Evolutionary conservation across 352 stramenopile species (phyloP).

Genomic region (Phytophthora cajani): DNA sequence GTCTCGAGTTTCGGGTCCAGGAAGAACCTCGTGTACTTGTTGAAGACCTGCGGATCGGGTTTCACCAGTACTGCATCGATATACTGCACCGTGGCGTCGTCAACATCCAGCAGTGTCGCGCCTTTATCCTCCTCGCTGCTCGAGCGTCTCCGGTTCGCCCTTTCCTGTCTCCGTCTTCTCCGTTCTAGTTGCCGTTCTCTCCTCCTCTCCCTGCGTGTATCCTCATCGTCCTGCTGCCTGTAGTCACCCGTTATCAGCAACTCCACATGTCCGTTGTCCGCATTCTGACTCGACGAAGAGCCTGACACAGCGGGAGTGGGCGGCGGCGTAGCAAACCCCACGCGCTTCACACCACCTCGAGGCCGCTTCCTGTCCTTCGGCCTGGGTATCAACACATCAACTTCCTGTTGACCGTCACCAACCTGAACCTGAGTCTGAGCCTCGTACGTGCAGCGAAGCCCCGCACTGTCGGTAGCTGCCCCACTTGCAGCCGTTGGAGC

Average conservation of each 20-base stretch:
- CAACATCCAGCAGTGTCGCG: constrained; percentile 42
- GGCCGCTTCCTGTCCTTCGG: constrained; percentile 30
- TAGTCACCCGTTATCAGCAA: constrained; percentile 18
- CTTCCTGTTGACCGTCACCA: not conserved
- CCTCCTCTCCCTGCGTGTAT: constrained; percentile 23
- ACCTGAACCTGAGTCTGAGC: not conserved
- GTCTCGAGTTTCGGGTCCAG: constrained; percentile 74
- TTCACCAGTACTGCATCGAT: constrained; percentile 79
- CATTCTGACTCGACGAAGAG: constrained; percentile 20
- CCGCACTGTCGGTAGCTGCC: constrained; percentile 34
- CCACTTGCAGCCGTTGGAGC: constrained; percentile 6
- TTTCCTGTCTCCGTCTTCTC: constrained; percentile 26
- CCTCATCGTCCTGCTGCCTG: constrained; percentile 22
- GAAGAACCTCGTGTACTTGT: constrained; percentile 84
- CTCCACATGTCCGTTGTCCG: constrained; percentile 17
- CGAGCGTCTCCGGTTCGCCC: constrained; percentile 19
- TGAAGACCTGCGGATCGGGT: constrained; percentile 77
- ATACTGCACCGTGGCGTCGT: constrained; percentile 74
- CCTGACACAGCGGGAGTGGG: constrained; percentile 9
- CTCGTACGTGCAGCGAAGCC: constrained; percentile 26
- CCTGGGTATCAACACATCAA: constrained; percentile 18
- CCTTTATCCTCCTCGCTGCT: constrained; percentile 36
- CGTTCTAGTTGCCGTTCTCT: constrained; percentile 30
- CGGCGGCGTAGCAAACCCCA: constrained; percentile 34
- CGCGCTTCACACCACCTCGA: constrained; percentile 31